Evolutionary conservation across 495 filamentous ascomycete genomes (phyloP).

Genomic region (Pyrenula aspistea): DNA sequence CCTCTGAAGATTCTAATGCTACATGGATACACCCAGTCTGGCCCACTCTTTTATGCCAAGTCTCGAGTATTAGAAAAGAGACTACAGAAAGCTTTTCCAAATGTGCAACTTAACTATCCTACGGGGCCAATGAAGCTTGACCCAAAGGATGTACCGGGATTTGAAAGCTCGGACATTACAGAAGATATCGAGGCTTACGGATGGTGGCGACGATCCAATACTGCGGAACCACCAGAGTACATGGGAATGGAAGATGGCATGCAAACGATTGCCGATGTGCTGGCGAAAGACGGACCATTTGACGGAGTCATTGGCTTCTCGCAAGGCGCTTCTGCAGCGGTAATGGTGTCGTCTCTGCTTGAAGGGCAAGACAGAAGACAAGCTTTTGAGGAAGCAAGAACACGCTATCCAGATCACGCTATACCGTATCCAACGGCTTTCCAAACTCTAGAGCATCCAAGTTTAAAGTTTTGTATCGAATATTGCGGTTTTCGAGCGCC

Average conservation of each 20-base stretch:
- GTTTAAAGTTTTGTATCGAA: slow-evolving; percentile 63
- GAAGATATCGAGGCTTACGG: slow-evolving; percentile 53
- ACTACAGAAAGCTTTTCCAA: slow-evolving; percentile 59
- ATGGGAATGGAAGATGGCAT: slow-evolving; percentile 55
- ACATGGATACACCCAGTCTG: slow-evolving; percentile 81
- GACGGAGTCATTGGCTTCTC: slow-evolving; percentile 70
- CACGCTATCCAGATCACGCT: not conserved
- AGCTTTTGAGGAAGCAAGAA: slow-evolving; percentile 27
- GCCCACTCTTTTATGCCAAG: slow-evolving; percentile 76
- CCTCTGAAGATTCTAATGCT: slow-evolving; percentile 45
- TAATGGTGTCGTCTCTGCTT: slow-evolving; percentile 53
- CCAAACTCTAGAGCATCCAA: slow-evolving; percentile 37
- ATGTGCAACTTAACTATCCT: slow-evolving; percentile 40
- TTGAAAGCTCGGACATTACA: slow-evolving; percentile 19
- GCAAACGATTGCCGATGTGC: slow-evolving; percentile 38
- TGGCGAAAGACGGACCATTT: slow-evolving; percentile 47
- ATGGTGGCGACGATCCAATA: slow-evolving; percentile 67
- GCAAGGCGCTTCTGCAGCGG: slow-evolving; percentile 56
- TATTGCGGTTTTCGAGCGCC: slow-evolving; percentile 72
- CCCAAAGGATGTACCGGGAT: slow-evolving; percentile 62
- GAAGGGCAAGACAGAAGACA: slow-evolving; percentile 38
- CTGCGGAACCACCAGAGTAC: slow-evolving; percentile 38
- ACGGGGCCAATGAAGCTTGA: slow-evolving; percentile 44
- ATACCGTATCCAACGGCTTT: slow-evolving; percentile 40
- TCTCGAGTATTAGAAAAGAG: slow-evolving; percentile 75